These are phyloP conservation scores for Aspergillus caelatus DNA, from an alignment of 2,329 filamentous ascomycete species.

Conservation along the genomic window DNA sequence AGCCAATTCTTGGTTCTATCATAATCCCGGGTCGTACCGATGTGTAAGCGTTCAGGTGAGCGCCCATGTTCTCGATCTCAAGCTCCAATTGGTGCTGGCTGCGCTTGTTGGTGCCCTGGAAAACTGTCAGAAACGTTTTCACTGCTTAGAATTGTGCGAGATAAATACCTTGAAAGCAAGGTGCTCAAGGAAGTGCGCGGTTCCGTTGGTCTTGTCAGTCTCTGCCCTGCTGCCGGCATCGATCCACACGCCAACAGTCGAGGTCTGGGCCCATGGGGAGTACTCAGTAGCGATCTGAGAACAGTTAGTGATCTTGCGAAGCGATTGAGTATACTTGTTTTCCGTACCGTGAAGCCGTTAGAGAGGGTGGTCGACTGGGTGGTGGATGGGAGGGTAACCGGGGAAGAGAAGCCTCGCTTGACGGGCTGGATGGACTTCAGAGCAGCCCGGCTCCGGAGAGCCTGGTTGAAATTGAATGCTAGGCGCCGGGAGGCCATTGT, in stretches of 20 bases:
- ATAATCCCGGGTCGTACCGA: constrained; percentile 67
- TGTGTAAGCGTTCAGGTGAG: constrained; percentile 98
- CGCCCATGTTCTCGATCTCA: constrained; percentile 99
- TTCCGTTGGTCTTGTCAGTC: constrained; percentile 98
- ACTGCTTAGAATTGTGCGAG: background rate
- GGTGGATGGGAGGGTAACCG: constrained; percentile 71
- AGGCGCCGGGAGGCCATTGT: constrained; percentile 96
- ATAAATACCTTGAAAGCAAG: constrained; percentile 91
- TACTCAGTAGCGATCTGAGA: constrained; percentile 92
- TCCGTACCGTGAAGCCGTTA: constrained; percentile 90
- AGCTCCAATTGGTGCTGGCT: constrained; percentile 97
- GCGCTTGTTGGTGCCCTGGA: constrained; percentile 82
- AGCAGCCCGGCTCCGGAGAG: constrained; percentile 84
- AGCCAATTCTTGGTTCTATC: constrained; percentile 17
- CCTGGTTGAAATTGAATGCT: constrained; percentile 89
- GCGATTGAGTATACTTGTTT: constrained; percentile 18
- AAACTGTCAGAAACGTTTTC: background rate
- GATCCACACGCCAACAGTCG: constrained; percentile 98
- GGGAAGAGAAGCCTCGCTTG: constrained; percentile 87
- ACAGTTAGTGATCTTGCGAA: constrained; percentile 33
- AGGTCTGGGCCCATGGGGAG: constrained; percentile 97
- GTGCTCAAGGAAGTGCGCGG: constrained; percentile 99
- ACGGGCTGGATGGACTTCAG: constrained; percentile 76
- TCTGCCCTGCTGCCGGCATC: constrained; percentile 97
- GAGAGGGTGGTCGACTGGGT: constrained; percentile 95